Evolutionary conservation across 148 eudicot genomes (phyloP), one percentile per base, ranked within the genome.

Genomic region (Euryodendron excelsum): DNA sequence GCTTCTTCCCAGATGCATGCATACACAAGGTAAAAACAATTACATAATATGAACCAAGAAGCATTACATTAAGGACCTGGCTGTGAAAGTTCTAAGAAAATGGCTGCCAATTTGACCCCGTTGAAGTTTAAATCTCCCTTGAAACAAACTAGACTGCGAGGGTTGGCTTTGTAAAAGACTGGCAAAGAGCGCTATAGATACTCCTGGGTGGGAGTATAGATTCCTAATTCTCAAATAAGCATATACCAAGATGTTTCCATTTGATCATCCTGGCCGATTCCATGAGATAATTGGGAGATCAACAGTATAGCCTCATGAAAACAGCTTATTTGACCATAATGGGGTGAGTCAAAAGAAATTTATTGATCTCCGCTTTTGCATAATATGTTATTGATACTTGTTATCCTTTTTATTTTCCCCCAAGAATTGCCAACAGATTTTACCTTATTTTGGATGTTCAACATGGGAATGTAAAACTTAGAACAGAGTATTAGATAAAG

Each of bases 401-500:
- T n/a, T n/a, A n/a, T n/a, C n/a, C n/a, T n/a, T n/a, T n/a, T n/a
- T n/a, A n/a, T n/a, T n/a, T n/a, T n/a, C n/a, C n/a, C n/a, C n/a
- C n/a, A n/a, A n/a, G n/a, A n/a, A n/a, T n/a, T n/a, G n/a, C n/a
- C n/a, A n/a, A n/a, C n/a, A n/a, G n/a, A n/a, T n/a, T n/a, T n/a
- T n/a, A n/a, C n/a, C n/a, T n/a, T n/a, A n/a, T n/a, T n/a, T n/a
- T n/a, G n/a, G n/a, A n/a, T n/a, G n/a, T n/a, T n/a, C n/a, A n/a
- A n/a, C n/a, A n/a, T n/a, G n/a, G 23, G 34, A 13, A 60, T 27
- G 77, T 52, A 72, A 77, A 79, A 37, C 34, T 2, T 64, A 63
- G 72, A 74, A 69, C 27, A 76, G 10, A n/a, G 50, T 15, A 72
- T 70, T 39, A 60, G 75, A 79, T 34, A 33, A 80, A 69, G 13